Evolutionary conservation across 2,329 filamentous ascomycete species (phyloP), one percentile per base, ranked within the genome.

Genomic region (Fusarium sp.): DNA sequence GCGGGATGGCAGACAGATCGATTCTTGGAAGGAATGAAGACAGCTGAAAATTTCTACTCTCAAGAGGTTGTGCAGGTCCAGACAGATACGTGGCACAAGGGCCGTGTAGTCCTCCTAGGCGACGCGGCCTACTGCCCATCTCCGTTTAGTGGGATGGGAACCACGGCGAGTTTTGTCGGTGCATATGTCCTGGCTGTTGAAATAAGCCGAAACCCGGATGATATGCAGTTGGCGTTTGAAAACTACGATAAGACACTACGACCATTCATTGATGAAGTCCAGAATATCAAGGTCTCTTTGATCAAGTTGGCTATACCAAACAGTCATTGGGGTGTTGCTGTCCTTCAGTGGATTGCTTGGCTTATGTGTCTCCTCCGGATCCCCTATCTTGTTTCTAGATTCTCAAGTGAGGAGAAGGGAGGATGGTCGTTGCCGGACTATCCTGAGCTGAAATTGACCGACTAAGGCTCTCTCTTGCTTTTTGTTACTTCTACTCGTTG

Each of bases 81-180:
- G n/a, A 60, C 62, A 0, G 30, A 52, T 4, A 46, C 32, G 2
- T 68, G 66, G 65, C 15, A 49, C 19, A 68, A 62, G 8, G 56
- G 56, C 14, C 55, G 60, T 0, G 65, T 66, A 0, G 65, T 69
- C 1, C 40, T 68, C 0, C 27, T 68, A 0, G 65, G 65, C 14
- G 65, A 68, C 3, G 65, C 65, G 23, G 65, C 55, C 13, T 35
- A 68, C 8, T 68, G 65, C 0, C 65, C 65, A 4, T 68, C 65
- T 2, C 60, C 65, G 0, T 69, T 69, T 15, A 69, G 61, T 7
- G 65, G 65, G 1, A 68, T 69, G 65, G 65, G 65, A 1, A 68
- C 65, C 2, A 66, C 50, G 3, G 25, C 62, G 0, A 47, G 65
- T 25, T 66, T 68, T 15, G 56, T 68, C 0, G 65, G 65, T 6